Evolutionary conservation across 345 rosid species (phyloP).

Genomic region (Euclidium syriacum): DNA sequence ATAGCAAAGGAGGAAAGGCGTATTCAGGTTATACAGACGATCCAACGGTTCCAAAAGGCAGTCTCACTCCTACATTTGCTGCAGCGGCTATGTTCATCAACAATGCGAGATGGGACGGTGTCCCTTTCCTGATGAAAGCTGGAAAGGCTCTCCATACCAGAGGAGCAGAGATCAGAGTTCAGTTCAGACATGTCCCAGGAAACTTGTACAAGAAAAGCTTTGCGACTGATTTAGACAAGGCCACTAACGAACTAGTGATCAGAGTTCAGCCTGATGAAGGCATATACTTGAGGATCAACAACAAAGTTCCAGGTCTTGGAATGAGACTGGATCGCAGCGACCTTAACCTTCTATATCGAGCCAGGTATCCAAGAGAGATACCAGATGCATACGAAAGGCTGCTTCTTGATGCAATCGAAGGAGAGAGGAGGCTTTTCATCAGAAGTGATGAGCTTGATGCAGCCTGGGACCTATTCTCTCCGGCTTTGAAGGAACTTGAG

Average conservation of each 20-base stretch:
- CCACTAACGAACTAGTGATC: slow-evolving; percentile 83
- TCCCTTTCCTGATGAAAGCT: slow-evolving; percentile 90
- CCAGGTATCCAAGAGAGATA: slow-evolving; percentile 73
- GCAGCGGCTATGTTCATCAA: slow-evolving; percentile 87
- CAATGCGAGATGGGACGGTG: slow-evolving; percentile 96
- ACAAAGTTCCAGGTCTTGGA: slow-evolving; percentile 92
- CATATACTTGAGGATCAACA: slow-evolving; percentile 88
- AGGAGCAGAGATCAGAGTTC: slow-evolving; percentile 89
- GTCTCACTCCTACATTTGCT: slow-evolving; percentile 84
- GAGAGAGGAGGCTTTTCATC: slow-evolving; percentile 75
- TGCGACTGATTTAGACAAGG: slow-evolving; percentile 70
- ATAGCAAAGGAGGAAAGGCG: slow-evolving; percentile 49
- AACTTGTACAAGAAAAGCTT: slow-evolving; percentile 71
- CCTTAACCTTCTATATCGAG: slow-evolving; percentile 65
- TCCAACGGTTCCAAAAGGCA: slow-evolving; percentile 61
- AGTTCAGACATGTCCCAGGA: slow-evolving; percentile 88
- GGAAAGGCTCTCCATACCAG: slow-evolving; percentile 86
- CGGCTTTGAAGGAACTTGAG: slow-evolving; percentile 64
- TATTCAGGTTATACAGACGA: slow-evolving; percentile 74
- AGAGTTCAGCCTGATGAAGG: slow-evolving; percentile 97
- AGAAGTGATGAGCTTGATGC: slow-evolving; percentile 93
- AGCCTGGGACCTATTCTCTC: slow-evolving; percentile 79
- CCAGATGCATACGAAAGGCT: slow-evolving; percentile 94
- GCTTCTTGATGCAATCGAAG: slow-evolving; percentile 78
- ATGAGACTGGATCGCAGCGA: slow-evolving; percentile 92